A percentile compares a stretch with the other conserved stretches of the same genome.
Conservation (phyloP, 495 filamentous ascomycete species). For the Choiromyces venosus region DNA sequence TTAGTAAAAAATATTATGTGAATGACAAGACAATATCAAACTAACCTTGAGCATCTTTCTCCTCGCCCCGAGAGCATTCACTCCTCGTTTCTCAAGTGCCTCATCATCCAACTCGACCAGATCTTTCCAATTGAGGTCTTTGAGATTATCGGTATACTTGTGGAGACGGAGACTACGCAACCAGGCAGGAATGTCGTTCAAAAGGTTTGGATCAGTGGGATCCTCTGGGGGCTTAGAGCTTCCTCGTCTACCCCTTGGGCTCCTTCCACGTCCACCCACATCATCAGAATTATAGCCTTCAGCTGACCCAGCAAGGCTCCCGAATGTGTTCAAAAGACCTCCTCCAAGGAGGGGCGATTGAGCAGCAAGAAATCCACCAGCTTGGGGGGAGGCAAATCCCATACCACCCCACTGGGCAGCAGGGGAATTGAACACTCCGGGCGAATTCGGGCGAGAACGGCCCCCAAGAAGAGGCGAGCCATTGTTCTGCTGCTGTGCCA, state of each 20-base stretch:
- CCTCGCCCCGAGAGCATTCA: constrained; percentile 88
- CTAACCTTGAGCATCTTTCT: constrained; percentile 96
- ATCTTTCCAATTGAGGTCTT: constrained; percentile 95
- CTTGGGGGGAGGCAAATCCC: constrained; percentile 82
- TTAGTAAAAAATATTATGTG: not conserved
- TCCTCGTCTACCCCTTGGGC: constrained; percentile 84
- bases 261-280: constrained; percentile 81
- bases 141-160: constrained; percentile 98
- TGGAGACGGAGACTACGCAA: constrained; percentile 89
- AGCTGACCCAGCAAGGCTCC: constrained; percentile 53
- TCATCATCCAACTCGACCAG: constrained; percentile 87
- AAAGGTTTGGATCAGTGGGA: constrained; percentile 79
- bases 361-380: constrained; percentile 88
- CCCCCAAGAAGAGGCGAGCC: constrained; percentile 57
- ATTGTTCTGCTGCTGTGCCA: constrained; percentile 64
- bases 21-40: constrained; percentile 12
- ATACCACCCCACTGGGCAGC: constrained; percentile 58
- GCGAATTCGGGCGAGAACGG: constrained; percentile 88
- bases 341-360: constrained; percentile 75
- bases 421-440: constrained; percentile 77
- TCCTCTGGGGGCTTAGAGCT: constrained; percentile 98
- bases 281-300: constrained; percentile 95
- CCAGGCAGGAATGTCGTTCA: constrained; percentile 96
- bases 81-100: constrained; percentile 84
- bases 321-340: constrained; percentile 67